Conservation (phyloP, 202 grass and related monocot species). For the Eragrostis tef region DNA sequence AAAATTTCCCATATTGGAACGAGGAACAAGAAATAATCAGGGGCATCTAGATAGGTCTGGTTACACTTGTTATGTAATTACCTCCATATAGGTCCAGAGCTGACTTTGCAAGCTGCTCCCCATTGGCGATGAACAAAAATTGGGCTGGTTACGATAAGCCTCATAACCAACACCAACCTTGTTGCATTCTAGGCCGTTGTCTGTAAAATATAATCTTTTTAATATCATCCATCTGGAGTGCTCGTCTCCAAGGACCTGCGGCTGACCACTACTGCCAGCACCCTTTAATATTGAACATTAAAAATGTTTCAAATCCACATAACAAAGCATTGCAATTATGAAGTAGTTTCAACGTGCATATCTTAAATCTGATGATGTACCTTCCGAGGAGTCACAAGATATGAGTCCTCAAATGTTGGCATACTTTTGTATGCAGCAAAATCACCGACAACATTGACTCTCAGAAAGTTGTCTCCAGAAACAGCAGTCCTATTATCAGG, state of each 20-base stretch:
- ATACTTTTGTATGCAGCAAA: conserved; percentile 54
- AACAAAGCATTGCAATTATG: conserved; percentile 4
- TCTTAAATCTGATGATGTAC: conserved; percentile 41
- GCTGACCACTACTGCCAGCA: conserved; percentile 47
- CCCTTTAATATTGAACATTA: conserved; percentile 44
- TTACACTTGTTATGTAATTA: conserved; percentile 39
- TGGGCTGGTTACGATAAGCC: conserved; percentile 71
- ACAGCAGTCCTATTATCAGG: conserved; percentile 77
- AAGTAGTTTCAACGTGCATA: not conserved
- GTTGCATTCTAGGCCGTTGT: conserved; percentile 71
- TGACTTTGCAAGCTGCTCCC: conserved; percentile 80
- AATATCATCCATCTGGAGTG: conserved; percentile 85
- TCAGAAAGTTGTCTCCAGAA: conserved; percentile 80
- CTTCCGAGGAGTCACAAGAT: conserved; percentile 80
- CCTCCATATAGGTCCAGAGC: conserved; percentile 82
- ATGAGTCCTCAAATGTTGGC: conserved; percentile 66
- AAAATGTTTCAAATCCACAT: conserved; percentile 9
- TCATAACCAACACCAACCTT: conserved; percentile 88
- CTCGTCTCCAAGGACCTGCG: conserved; percentile 62
- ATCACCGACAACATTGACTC: conserved; percentile 86
- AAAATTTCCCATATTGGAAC: not conserved
- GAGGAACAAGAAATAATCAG: not conserved
- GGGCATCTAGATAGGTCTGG: not conserved
- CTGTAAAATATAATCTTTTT: conserved; percentile 71
- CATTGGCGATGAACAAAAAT: conserved; percentile 64